phyloP scores from a whole-genome alignment of 257 asterid genomes.

The Henckelia pumila region DNA sequence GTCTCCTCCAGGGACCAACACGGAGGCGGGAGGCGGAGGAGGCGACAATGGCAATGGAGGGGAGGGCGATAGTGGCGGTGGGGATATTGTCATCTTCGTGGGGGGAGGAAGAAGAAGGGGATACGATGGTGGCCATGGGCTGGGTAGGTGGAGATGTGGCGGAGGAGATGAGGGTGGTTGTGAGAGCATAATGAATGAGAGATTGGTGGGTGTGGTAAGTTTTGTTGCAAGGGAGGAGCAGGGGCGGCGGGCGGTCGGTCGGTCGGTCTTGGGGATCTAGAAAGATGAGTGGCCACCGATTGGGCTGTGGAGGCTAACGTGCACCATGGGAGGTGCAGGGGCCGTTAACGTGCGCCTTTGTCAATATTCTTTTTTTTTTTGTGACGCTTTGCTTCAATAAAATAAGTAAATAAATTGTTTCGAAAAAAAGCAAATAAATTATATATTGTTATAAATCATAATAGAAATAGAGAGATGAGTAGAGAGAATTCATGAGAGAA shows the following conservation, averaged over 20 bases:
- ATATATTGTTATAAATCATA: too few species aligned
- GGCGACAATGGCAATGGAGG: constrained; percentile 31
- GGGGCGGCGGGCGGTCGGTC: constrained; percentile 39
- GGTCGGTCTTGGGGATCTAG: constrained; percentile 64
- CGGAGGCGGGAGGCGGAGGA: constrained; percentile 92
- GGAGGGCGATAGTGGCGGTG: constrained; percentile 44
- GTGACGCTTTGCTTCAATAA: too few species aligned
- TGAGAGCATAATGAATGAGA: constrained; percentile 49
- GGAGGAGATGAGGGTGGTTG: constrained; percentile 32
- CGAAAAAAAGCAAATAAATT: too few species aligned
- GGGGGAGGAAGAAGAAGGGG: constrained; percentile 29
- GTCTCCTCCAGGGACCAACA: constrained; percentile 98
- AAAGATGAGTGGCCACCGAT: constrained; percentile 76
- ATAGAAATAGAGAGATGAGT: too few species aligned
- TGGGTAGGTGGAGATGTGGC: constrained; percentile 22
- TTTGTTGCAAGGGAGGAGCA: constrained; percentile 49
- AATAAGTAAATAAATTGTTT: too few species aligned
- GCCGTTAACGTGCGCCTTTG: constrained; percentile 38
- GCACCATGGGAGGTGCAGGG: constrained; percentile 53
- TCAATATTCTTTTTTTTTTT: too few species aligned
- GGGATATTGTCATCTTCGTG: constrained; percentile 44
- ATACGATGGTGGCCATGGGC: constrained; percentile 37
- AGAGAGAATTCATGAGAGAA: too few species aligned
- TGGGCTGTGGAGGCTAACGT: constrained; percentile 69
- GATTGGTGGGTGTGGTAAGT: constrained; percentile 39